These are phyloP conservation scores for Citrus unshiu DNA, from an alignment of 345 rosid species.

Conservation along the genomic window DNA sequence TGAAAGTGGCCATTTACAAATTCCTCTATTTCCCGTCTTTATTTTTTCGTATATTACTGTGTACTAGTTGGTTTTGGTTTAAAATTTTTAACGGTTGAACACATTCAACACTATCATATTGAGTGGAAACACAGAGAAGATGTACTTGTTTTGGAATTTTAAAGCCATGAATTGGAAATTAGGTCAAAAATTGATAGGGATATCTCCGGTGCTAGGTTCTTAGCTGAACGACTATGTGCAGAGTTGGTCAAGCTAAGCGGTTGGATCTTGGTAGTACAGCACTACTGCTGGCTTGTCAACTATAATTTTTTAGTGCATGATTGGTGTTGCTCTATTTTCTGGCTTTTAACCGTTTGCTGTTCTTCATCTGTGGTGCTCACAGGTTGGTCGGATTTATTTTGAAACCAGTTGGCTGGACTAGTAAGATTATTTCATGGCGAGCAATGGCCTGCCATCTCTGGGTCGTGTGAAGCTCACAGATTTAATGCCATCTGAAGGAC, in stretches of 20 bases:
- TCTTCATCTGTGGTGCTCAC: not conserved
- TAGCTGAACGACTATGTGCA: not conserved
- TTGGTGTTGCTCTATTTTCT: not conserved
- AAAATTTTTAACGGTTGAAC: not conserved
- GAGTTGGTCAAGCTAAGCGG: not conserved
- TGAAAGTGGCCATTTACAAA: not conserved
- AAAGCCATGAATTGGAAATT: not conserved
- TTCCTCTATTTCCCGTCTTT: not conserved
- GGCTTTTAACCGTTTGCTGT: not conserved
- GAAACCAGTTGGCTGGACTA: not conserved
- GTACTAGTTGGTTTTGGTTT: not conserved
- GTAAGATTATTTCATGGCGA: slow-evolving; percentile 53
- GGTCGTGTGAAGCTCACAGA: slow-evolving; percentile 88
- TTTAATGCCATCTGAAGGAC: slow-evolving; percentile 73
- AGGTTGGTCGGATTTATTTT: not conserved
- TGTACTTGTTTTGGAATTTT: not conserved
- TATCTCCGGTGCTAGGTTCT: not conserved
- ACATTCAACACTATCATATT: not conserved
- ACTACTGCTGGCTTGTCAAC: not conserved
- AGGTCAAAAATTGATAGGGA: not conserved
- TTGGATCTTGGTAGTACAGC: not conserved
- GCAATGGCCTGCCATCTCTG: slow-evolving; percentile 77
- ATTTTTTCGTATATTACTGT: not conserved
- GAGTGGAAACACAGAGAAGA: not conserved
- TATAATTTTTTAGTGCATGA: not conserved